Evolutionary conservation across 306 rosid genomes (phyloP).

Genomic region (Gastrolobium villosum): DNA sequence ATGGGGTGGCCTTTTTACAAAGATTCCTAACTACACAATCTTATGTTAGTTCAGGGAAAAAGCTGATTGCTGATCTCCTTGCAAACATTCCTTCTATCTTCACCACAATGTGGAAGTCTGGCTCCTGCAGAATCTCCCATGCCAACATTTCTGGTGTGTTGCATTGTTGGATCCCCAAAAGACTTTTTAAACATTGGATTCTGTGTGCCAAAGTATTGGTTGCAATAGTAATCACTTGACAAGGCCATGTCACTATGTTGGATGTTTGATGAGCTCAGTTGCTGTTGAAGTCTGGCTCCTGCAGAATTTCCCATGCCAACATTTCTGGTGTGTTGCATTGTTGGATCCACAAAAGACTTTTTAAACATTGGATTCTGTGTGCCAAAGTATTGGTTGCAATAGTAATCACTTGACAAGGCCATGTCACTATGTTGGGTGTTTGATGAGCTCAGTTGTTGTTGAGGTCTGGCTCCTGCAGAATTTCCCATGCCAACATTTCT

Average conservation of each 20-base stretch:
- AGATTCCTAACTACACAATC: constrained; percentile 49
- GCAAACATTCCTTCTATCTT: constrained; percentile 56
- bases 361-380: constrained; percentile 48
- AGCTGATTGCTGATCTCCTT: constrained; percentile 49
- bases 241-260: constrained; percentile 49
- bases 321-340: constrained; percentile 41
- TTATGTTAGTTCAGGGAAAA: constrained; percentile 45
- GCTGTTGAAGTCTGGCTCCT: constrained; percentile 67
- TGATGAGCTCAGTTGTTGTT: constrained; percentile 62
- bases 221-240: constrained; percentile 47
- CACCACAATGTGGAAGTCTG: constrained; percentile 46
- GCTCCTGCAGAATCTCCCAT: constrained; percentile 54
- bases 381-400: constrained; percentile 44
- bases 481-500: constrained; percentile 49
- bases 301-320: constrained; percentile 50
- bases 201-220: constrained; percentile 46
- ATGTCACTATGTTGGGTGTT: constrained; percentile 45
- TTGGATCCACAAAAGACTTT: constrained; percentile 52
- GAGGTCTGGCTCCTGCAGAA: constrained; percentile 57
- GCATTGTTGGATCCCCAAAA: constrained; percentile 49
- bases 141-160: constrained; percentile 44
- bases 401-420: constrained; percentile 49
- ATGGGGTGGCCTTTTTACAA: constrained; percentile 33
- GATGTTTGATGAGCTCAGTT: constrained; percentile 54
- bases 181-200: constrained; percentile 49